Base-by-base conservation (phyloP, 768 basidiomycete species). In the Amanita molliuscula region DNA sequence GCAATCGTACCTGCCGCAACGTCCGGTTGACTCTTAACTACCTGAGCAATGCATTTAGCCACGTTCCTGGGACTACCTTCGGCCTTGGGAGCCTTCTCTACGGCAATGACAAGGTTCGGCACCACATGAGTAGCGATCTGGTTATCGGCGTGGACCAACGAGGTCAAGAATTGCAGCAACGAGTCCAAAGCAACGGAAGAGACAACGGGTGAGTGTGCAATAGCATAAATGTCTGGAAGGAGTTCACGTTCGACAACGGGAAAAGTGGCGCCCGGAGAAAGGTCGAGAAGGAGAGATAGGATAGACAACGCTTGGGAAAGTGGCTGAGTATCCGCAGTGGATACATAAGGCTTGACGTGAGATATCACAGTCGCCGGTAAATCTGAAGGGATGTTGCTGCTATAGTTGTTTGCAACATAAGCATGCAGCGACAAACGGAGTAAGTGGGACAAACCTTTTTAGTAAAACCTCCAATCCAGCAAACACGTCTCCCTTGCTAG, bases 1-100 rank as follows among this genome's bases (percentile, higher is more conserved):
- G 83, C 84, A 53, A 96, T 85, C 4, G 87, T 82, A 15, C 85
- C 88, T 0, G 88, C 87, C 11, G 88, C 86, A 33, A 92, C 74
- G 16, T 71, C 74, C 26, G 77, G 82, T 31, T 81, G 70, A 54
- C 78, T 80, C 60, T 71, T 79, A 20, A 94, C 87, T 53, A 95
- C 81, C 50, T 84, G 81, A 0, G 88, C 92, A 13, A 98, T 72
- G 54, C 87, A 91, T 59, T 81, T 85, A 29, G 93, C 88, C 11
- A 91, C 84, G 55, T 92, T 95, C 3, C 73, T 65, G 15, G 77
- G 69, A 54, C 71, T 80, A 7, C 73, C 70, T 28, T 84, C 81
- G 0, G 65, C 60, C 55, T 76, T 83, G 0, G 75, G 68, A 1
- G 79, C 77, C 61, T 82, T 89, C 57, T 86, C 80, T 2, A 79